Evolutionary conservation across 2,329 filamentous ascomycete genomes (phyloP).

Genomic region (Hortaea sp.): DNA sequence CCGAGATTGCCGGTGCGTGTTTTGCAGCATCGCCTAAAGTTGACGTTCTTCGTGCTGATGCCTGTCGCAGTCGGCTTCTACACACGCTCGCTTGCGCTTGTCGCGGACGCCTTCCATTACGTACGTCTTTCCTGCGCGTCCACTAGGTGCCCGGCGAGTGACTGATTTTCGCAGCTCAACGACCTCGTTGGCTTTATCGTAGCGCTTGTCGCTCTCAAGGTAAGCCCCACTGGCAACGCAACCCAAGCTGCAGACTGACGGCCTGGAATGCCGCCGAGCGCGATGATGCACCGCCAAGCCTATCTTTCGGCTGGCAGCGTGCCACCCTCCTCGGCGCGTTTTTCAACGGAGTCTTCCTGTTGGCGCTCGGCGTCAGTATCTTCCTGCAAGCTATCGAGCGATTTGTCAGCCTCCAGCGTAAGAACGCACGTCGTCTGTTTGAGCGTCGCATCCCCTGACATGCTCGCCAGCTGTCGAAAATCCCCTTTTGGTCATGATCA

Average conservation of each 20-base stretch:
- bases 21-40: background rate
- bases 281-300: conserved; percentile 44
- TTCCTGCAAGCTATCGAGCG: conserved; percentile 63
- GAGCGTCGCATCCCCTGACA: too few relatives aligned
- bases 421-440: too few relatives aligned
- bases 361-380: conserved; percentile 63
- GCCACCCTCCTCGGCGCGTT: conserved; percentile 63
- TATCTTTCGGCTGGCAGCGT: conserved; percentile 69
- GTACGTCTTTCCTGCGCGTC: conserved; percentile 68
- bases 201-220: conserved; percentile 54
- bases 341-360: conserved; percentile 68
- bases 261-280: conserved; percentile 46
- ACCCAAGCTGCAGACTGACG: background rate
- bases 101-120: conserved; percentile 59
- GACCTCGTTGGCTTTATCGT: too few relatives aligned
- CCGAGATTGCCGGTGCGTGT: conserved; percentile 36
- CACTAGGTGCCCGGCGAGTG: too few relatives aligned
- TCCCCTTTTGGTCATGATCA: conserved; percentile 56
- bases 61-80: conserved; percentile 50
- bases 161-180: too few relatives aligned
- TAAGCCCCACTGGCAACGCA: conserved; percentile 24
- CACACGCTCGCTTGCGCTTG: conserved; percentile 59
- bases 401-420: conserved; percentile 45
- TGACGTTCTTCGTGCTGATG: conserved; percentile 2
- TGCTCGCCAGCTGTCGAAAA: conserved; percentile 47